Evolutionary conservation across 805 yeast genomes (phyloP), one percentile per base, ranked within the genome.

Genomic region (Zygoascus tannicola): DNA sequence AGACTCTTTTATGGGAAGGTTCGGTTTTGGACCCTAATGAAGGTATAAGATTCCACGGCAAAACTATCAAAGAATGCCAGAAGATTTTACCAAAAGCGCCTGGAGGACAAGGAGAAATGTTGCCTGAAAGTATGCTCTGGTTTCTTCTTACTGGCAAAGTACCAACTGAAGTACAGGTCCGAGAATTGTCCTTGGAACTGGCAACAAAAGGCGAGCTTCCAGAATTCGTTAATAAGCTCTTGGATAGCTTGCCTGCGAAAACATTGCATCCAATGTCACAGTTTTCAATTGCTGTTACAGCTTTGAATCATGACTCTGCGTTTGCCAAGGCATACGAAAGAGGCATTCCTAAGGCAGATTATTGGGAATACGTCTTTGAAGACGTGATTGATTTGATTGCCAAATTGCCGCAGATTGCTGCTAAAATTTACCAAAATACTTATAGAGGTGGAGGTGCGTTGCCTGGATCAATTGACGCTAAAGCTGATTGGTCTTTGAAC

Each of bases 241-340:
- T 82, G 50, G 81, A 78, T 66, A 63, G 71, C 41, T 70, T 81
- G 48, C 92, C 92, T 44, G 60, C 73, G 34, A 39, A 8, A 3
- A 71, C 76, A 53, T 69, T 82, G 60, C 92, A 82, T 64, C 92
- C 92, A 59, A 82, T 82, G 92, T 81, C 90, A 23, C 92, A 82
- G 62, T 70, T 82, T 56, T 74, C 85, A 40, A 80, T 83, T 58
- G 88, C 85, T 26, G 76, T 83, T 40, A 72, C 81, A 44, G 81
- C 87, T 34, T 71, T 83, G 62, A 82, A 81, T 66, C 72, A 79
- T 48, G 81, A 79, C 53, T 80, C 87, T 16, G 66, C 64, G 51
- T 82, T 82, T 66, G 85, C 87, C 45, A 70, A 70, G 63, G 82
- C 82, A 35, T 82, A 83, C 64, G 83, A 80, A 52, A 59, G 66